Evolutionary conservation across 23 red algal genomes (phyloP).

Genomic region (Pyropia yezoensis): DNA sequence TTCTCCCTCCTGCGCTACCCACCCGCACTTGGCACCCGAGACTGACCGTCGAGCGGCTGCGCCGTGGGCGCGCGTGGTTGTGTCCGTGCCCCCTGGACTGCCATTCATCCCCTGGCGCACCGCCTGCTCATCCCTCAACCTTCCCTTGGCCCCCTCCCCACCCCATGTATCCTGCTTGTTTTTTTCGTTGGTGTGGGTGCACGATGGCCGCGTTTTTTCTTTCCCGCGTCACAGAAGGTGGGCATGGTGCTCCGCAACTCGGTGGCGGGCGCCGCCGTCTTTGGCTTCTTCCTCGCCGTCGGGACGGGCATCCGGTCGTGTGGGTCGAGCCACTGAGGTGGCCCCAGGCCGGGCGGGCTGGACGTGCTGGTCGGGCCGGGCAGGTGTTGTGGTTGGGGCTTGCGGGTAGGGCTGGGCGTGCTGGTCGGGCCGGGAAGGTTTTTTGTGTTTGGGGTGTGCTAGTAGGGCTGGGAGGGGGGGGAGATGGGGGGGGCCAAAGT

Average conservation of each 20-base stretch:
- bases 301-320: slow-evolving; percentile 88
- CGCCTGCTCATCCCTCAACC: too few species aligned
- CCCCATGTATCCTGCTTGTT: neutral
- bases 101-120: too few species aligned
- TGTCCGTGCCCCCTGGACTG: neutral
- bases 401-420: too few species aligned
- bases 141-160: too few species aligned
- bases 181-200: neutral
- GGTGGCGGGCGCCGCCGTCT: slow-evolving; percentile 64
- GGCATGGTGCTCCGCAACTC: slow-evolving; percentile 82
- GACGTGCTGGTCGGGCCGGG: too few species aligned
- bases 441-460: too few species aligned
- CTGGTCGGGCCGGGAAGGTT: too few species aligned
- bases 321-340: slow-evolving; percentile 31
- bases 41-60: neutral
- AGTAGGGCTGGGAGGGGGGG: too few species aligned
- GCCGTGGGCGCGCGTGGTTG: neutral
- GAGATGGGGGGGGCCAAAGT: too few species aligned
- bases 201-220: neutral
- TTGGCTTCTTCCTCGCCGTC: slow-evolving; percentile 97
- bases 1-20: neutral
- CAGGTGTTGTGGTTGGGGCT: too few species aligned
- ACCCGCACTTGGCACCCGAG: neutral
- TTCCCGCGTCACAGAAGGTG: slow-evolving; percentile 27
- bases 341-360: too few species aligned